Percentiles rank a stretch among this genome's conserved stretches.
These are phyloP conservation scores for Aspergillus indologenus DNA, from an alignment of 495 filamentous ascomycete species.

Conservation along the genomic window DNA sequence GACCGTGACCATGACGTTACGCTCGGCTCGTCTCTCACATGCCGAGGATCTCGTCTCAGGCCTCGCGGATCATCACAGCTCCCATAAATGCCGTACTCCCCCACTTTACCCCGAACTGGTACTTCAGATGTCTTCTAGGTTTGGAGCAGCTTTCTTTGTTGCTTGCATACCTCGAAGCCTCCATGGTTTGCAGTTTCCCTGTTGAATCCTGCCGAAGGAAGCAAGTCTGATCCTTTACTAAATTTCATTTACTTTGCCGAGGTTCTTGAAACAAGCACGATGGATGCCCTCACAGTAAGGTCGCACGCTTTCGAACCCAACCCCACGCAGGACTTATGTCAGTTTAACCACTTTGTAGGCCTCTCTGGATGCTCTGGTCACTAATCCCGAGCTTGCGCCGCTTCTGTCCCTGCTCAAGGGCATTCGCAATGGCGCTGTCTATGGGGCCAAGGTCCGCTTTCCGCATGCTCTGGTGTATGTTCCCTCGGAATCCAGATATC, in stretches of 20 bases:
- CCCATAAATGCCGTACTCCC: slow-evolving; percentile 30
- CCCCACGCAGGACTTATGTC: background rate
- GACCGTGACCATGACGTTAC: slow-evolving; percentile 46
- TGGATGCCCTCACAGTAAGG: slow-evolving; percentile 41
- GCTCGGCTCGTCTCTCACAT: slow-evolving; percentile 37
- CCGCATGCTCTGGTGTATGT: slow-evolving; percentile 91
- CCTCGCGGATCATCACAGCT: slow-evolving; percentile 24
- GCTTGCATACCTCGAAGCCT: slow-evolving; percentile 9
- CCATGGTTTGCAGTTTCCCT: slow-evolving; percentile 14
- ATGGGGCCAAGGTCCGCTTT: slow-evolving; percentile 97
- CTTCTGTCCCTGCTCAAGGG: slow-evolving; percentile 81
- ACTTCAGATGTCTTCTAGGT: background rate
- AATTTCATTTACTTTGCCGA: slow-evolving; percentile 27
- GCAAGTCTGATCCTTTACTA: slow-evolving; percentile 6
- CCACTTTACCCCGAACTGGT: slow-evolving; percentile 5
- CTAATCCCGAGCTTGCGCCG: slow-evolving; percentile 80
- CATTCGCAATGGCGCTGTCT: slow-evolving; percentile 93
- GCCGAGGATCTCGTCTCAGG: slow-evolving; percentile 39
- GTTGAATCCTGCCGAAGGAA: slow-evolving; percentile 19
- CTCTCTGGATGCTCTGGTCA: slow-evolving; percentile 63
- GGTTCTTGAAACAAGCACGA: slow-evolving; percentile 30
- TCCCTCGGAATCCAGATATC: background rate
- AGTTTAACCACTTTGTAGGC: slow-evolving; percentile 23
- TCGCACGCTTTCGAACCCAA: background rate
- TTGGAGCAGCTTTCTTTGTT: slow-evolving; percentile 5